Conservation (phyloP, 257 asterid species). For the Coffea eugenioides region DNA sequence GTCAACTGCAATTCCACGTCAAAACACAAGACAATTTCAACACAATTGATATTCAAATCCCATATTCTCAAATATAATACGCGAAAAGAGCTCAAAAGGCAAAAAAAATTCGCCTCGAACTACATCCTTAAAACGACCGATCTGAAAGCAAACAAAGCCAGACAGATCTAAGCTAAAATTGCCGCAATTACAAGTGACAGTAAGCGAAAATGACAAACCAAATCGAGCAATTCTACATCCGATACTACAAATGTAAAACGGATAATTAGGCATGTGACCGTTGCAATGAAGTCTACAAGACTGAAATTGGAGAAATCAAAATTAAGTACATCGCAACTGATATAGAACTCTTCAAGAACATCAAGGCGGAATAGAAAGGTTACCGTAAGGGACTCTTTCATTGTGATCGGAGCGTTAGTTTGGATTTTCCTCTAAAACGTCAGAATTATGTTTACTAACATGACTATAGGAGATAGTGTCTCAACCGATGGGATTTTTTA, state of each 20-base stretch:
- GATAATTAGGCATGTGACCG: not conserved
- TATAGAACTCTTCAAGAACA: not conserved
- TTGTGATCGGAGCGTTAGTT: conserved; percentile 98
- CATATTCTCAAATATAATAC: not conserved
- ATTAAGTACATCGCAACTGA: not conserved
- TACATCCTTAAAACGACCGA: conserved; percentile 27
- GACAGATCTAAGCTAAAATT: conserved; percentile 10
- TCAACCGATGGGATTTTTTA: too few relatives aligned
- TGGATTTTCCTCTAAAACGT: too few relatives aligned
- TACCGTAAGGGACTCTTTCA: conserved; percentile 97
- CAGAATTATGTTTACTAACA: too few relatives aligned
- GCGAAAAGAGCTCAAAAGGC: not conserved
- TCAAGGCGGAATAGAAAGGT: conserved; percentile 3
- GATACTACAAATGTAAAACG: not conserved
- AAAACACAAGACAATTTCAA: conserved; percentile 36
- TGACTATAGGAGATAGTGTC: too few relatives aligned
- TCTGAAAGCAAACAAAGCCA: conserved; percentile 35
- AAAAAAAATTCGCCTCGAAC: not conserved
- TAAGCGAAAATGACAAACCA: conserved; percentile 23
- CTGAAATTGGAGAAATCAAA: not conserved
- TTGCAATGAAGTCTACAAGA: not conserved
- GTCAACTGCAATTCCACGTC: conserved; percentile 69
- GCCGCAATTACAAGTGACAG: not conserved
- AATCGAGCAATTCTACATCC: conserved; percentile 8
- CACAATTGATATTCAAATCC: conserved; percentile 12